phyloP scores from a whole-genome alignment of 108 stramenopile species.

The Poteriospumella lacustris region DNA sequence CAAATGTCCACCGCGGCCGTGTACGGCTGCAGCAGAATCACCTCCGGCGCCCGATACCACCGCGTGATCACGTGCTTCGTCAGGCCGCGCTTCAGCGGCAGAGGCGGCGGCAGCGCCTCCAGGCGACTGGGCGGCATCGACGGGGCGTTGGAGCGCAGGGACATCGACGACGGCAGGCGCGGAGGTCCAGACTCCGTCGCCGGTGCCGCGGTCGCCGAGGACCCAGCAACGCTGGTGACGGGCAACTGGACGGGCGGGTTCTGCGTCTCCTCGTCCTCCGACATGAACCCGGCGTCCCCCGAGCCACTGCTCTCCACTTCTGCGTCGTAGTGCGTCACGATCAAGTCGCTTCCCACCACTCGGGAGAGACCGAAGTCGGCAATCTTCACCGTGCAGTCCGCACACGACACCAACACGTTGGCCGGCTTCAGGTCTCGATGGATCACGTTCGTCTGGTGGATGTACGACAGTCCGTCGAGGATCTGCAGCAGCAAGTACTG shows the following conservation, averaged over 20 bases:
- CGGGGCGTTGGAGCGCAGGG: neutral
- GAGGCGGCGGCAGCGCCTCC: neutral
- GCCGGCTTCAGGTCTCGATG: constrained; percentile 60
- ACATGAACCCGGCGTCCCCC: no score
- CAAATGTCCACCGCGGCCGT: neutral
- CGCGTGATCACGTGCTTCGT: constrained; percentile 18
- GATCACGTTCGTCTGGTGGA: constrained; percentile 61
- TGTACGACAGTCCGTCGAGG: constrained; percentile 53
- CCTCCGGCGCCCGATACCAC: constrained; percentile 26
- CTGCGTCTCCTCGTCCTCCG: no score
- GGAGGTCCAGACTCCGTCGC: neutral
- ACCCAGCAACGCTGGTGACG: neutral
- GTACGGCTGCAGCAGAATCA: constrained; percentile 8
- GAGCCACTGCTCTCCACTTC: neutral
- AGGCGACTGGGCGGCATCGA: no score
- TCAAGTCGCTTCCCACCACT: constrained; percentile 60
- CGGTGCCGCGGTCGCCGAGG: neutral
- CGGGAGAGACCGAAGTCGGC: constrained; percentile 97
- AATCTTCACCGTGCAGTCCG: constrained; percentile 93
- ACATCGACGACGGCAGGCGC: neutral
- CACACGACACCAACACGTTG: constrained; percentile 87
- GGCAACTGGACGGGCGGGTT: no score
- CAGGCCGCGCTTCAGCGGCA: neutral
- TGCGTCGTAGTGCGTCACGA: neutral
- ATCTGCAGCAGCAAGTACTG: constrained; percentile 63